These are phyloP conservation scores for Trichoderma oligosporum DNA, from an alignment of 2,329 filamentous ascomycete species.

Conservation along the genomic window DNA sequence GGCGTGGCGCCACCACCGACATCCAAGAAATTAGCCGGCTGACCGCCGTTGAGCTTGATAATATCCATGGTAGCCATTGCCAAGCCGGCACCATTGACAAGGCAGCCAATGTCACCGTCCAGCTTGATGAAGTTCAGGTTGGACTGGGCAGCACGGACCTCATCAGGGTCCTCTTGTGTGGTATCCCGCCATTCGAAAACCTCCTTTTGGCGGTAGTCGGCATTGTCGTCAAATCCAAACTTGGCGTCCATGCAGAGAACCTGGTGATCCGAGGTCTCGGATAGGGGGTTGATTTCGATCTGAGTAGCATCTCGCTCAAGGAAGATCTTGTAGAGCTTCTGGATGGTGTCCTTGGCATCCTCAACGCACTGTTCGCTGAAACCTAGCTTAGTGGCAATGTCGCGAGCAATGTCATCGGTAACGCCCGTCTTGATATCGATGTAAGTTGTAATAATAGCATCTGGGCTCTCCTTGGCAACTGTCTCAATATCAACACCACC, in stretches of 20 bases:
- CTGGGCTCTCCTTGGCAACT: constrained; percentile 95
- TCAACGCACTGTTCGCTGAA: constrained; percentile 98
- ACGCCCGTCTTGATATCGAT: constrained; percentile 94
- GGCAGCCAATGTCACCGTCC: constrained; percentile 96
- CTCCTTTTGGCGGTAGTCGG: constrained; percentile 96
- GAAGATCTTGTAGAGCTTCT: constrained; percentile 99
- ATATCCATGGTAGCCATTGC: constrained; percentile 99
- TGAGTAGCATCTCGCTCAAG: constrained; percentile 97
- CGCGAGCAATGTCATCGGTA: constrained; percentile 88
- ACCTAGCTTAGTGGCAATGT: constrained; percentile 85
- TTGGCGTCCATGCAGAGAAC: constrained; percentile 99
- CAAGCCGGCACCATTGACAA: constrained; percentile 97
- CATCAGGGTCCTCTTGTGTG: constrained; percentile 93
- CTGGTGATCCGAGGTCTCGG: constrained; percentile 96
- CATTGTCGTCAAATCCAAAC: constrained; percentile 98
- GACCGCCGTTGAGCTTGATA: constrained; percentile 97
- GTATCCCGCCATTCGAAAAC: constrained; percentile 91
- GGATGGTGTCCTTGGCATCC: constrained; percentile 91
- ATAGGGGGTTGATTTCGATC: constrained; percentile 99
- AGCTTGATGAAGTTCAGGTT: constrained; percentile 99
- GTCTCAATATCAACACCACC: constrained; percentile 99
- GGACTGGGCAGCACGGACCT: constrained; percentile 92
- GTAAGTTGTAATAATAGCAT: constrained; percentile 89
- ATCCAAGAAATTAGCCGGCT: constrained; percentile 97
- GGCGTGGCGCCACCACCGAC: constrained; percentile 97